Base-by-base conservation (phyloP, 2,329 filamentous ascomycete genomes). In the Ascochyta clinopodiicola region DNA sequence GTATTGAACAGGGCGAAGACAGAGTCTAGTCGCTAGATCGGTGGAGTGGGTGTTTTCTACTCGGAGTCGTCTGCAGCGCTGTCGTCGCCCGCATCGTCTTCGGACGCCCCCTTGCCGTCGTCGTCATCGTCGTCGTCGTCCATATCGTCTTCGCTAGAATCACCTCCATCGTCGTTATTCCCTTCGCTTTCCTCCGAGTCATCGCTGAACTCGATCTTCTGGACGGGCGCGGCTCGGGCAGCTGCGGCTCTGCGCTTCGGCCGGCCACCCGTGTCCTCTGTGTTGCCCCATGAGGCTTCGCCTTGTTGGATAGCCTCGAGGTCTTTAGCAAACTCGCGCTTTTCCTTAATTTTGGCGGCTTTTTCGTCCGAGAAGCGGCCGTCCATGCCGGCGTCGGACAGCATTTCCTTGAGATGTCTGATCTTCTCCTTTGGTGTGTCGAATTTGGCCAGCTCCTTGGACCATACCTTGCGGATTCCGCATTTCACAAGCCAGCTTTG, bases 391-490 rank as follows among this genome's bases (percentile, higher is more conserved):
- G 87, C 81, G 27, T 96, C 92, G 31, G 82, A 82, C 24, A 99
- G 82, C 88, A 96, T 89, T 10, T 79, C 79, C 71, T 86, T 91
- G 7, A 99, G 81, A 71, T 97, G 91, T 47, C 82, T 82, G 59
- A 97, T 91, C 80, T 96, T 97, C 44, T 86, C 91, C 57, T 87
- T 89, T 4, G 83, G 72, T 22, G 93, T 90, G 51, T 88, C 84
- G 67, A 85, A 92, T 50, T 86, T 81, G 73, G 91, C 91, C 25
- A 99, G 82, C 75, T 97, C 66, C 60, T 89, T 87, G 44, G 84
- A 85, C 94, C 95, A 99, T 58, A 97, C 85, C 73, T 97, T 98
- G 48, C 92, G 89, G 51, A 97, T 86, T 27, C 94, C 94, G 69
- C 94, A 99, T 76, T 97, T 96, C 40, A 88, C 78, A 6, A 99